These are phyloP conservation scores for Malassezia sympodialis DNA, from an alignment of 1,284 basidiomycete genomes.

Conservation along the genomic window DNA sequence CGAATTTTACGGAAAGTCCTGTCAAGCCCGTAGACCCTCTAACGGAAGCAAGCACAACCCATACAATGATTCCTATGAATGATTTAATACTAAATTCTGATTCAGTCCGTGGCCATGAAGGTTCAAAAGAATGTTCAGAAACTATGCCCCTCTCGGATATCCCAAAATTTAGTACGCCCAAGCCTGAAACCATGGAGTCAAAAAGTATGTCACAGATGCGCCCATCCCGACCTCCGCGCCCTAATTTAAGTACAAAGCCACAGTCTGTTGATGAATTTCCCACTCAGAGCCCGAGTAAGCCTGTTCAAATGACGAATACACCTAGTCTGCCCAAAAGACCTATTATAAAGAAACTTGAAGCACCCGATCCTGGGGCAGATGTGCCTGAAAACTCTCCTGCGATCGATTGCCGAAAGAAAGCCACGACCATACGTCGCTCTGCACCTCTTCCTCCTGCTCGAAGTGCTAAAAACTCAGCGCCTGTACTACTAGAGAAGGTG, in stretches of 20 bases:
- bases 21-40: too few relatives aligned
- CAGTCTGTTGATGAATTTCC: not conserved
- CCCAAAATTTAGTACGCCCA: not conserved
- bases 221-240: not conserved
- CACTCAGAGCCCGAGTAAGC: too few relatives aligned
- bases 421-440: not conserved
- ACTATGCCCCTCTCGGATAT: not conserved
- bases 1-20: too few relatives aligned
- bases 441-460: not conserved
- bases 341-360: too few relatives aligned
- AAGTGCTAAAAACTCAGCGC: not conserved
- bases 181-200: not conserved
- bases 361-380: too few relatives aligned
- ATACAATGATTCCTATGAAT: too few relatives aligned
- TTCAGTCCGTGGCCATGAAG: not conserved
- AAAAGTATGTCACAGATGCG: not conserved
- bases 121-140: not conserved
- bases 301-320: too few relatives aligned
- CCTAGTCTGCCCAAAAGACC: too few relatives aligned
- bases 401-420: too few relatives aligned
- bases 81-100: too few relatives aligned
- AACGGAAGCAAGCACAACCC: too few relatives aligned
- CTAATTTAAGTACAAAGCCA: not conserved
- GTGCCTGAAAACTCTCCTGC: too few relatives aligned
- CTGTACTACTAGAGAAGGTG: not conserved